Evolutionary conservation across 305 asterid species (phyloP).

Genomic region (Fraxinus floribunda): DNA sequence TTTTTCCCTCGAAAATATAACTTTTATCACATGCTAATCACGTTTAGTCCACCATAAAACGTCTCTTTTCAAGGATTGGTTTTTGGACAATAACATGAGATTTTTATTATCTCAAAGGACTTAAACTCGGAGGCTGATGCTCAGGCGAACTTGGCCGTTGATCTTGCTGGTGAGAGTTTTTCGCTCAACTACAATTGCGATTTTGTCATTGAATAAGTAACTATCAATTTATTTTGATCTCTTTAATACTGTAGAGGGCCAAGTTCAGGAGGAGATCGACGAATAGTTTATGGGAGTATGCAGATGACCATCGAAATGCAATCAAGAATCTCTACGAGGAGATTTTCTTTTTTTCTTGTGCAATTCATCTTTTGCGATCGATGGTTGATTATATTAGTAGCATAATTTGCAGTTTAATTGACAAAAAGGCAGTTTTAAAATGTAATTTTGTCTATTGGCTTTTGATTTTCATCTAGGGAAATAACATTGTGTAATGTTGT

Average conservation of each 20-base stretch:
- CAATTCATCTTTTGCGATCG: not conserved
- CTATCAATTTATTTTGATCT: constrained; percentile 3
- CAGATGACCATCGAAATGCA: not conserved
- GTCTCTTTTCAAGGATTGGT: not conserved
- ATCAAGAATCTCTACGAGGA: not conserved
- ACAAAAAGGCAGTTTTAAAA: not conserved
- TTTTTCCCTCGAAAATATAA: not conserved
- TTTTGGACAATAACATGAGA: constrained; percentile 11
- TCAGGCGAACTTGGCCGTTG: constrained; percentile 89
- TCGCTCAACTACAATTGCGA: not conserved
- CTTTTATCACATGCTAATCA: not conserved
- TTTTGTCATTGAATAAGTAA: not conserved
- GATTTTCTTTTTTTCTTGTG: not conserved
- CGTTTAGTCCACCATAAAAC: not conserved
- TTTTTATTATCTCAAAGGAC: constrained; percentile 50
- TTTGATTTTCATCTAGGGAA: not conserved
- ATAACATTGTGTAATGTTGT: not conserved
- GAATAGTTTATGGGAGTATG: constrained; percentile 27
- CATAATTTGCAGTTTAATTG: not conserved
- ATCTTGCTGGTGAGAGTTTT: constrained; percentile 70
- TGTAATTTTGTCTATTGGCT: not conserved
- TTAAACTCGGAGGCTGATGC: constrained; percentile 91
- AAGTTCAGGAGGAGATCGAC: constrained; percentile 66
- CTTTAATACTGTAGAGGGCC: constrained; percentile 62
- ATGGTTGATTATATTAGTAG: not conserved